Percentiles rank a stretch among this genome's conserved stretches.
These are phyloP conservation scores for Pythium brassicae DNA, from an alignment of 352 stramenopile species.

Conservation along the genomic window DNA sequence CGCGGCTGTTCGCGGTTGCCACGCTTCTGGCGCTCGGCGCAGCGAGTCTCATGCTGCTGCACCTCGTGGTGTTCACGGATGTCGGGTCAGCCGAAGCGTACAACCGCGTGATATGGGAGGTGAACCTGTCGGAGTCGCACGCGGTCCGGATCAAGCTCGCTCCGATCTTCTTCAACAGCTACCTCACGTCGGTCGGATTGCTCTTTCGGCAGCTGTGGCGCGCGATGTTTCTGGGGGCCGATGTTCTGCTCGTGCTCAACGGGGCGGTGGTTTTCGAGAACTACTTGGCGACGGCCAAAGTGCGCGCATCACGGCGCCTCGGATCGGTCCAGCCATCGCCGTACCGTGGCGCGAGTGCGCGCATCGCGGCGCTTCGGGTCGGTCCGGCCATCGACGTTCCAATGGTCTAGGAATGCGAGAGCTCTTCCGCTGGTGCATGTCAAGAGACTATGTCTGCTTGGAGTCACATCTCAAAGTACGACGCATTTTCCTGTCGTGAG, in stretches of 20 bases:
- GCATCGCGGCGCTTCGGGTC: too few relatives aligned
- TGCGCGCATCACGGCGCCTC: neutral
- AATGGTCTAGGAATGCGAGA: too few relatives aligned
- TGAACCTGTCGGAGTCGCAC: neutral
- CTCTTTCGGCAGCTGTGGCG: conserved; percentile 20
- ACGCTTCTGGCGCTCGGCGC: conserved; percentile 7
- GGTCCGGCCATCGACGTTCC: too few relatives aligned
- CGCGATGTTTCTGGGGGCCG: conserved; percentile 5
- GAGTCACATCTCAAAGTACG: too few relatives aligned
- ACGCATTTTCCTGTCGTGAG: too few relatives aligned
- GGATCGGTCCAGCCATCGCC: conserved; percentile 1
- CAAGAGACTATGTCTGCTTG: too few relatives aligned
- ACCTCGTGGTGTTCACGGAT: neutral
- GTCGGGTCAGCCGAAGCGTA: conserved; percentile 13
- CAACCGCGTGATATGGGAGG: conserved; percentile 14
- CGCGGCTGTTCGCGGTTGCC: neutral
- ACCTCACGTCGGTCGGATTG: conserved; percentile 15
- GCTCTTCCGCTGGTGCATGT: too few relatives aligned
- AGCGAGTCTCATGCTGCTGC: conserved; percentile 1
- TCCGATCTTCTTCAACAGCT: conserved; percentile 20
- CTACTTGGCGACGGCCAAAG: conserved; percentile 2
- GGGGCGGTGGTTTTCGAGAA: conserved; percentile 21
- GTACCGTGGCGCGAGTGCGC: too few relatives aligned
- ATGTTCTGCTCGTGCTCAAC: conserved; percentile 21
- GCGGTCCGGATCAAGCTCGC: conserved; percentile 15